Evolutionary conservation across 306 rosid species (phyloP), one percentile per base, ranked within the genome.

Genomic region (Casuarina cunninghamiana): DNA sequence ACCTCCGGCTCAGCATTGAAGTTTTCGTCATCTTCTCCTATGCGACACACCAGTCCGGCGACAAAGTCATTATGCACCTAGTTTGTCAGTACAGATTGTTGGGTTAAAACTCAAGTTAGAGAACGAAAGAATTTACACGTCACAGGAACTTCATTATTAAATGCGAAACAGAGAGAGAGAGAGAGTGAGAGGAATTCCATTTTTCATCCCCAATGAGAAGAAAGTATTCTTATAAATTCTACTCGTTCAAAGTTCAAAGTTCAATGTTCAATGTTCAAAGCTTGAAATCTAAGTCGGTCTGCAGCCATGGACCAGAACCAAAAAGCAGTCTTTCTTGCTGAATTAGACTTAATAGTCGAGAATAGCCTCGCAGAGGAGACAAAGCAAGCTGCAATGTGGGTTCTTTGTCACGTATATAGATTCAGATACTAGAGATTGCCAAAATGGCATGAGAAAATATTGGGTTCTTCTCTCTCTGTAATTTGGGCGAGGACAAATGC

Each of bases 401-500:
- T 46, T 38, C 16, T 65, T 65, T 39, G 12, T 41, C 71, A 66
- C 17, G 8, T 17, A 2, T 16, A 39, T 62, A 63, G 38, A 39
- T 13, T 39, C 48, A 39, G 44, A n/a, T 43, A 39, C 41, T 26
- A 39, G 70, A 66, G 71, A 42, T 0, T 15, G 50, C 35, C 46
- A 5, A 17, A 16, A 42, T 5, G 2, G 50, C 50, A 66, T 17
- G 17, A 66, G 49, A 66, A 66, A 42, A 42, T 16, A 0, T 66
- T 13, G 35, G 32, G 13, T 42, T 42, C 71, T 66, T n/a, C 37
- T 16, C 71, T 66, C 71, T 41, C 11, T 66, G 50, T 48, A n/a
- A 3, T 65, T 66, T 66, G 71, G 71, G 4, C 15, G 71, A n/a
- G 71, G 71, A 42, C 12, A 66, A 66, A 66, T 66, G 71, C 71